A percentile compares a stretch with the other conserved stretches of the same genome.
phyloP scores from a whole-genome alignment of 768 basidiomycete genomes.

The Cystofilobasidium ferigula region DNA sequence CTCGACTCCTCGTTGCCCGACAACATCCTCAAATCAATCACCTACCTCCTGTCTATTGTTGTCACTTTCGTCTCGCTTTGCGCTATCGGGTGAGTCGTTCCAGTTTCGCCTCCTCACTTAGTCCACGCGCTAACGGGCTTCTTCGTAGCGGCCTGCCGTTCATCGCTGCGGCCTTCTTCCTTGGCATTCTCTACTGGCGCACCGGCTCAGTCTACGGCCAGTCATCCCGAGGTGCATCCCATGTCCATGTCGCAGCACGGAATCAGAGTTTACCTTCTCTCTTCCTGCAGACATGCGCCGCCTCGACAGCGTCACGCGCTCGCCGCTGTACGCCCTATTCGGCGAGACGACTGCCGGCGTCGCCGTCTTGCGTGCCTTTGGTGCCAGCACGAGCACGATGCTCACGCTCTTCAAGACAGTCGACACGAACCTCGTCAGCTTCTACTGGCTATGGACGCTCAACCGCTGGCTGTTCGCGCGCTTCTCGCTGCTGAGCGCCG shows the following conservation, averaged over 20 bases:
- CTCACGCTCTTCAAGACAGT: conserved; percentile 28
- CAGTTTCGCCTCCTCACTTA: neutral
- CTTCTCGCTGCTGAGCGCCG: conserved; percentile 68
- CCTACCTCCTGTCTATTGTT: conserved; percentile 51
- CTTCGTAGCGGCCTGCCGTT: conserved; percentile 67
- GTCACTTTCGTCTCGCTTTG: conserved; percentile 56
- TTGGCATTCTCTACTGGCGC: conserved; percentile 56
- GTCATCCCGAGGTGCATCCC: conserved; percentile 74
- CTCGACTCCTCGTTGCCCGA: conserved; percentile 50
- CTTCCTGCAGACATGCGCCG: neutral
- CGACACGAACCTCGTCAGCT: conserved; percentile 30
- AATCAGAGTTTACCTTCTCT: too few species aligned
- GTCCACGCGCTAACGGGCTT: neutral
- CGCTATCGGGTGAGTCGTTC: neutral
- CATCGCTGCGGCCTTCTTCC: conserved; percentile 48
- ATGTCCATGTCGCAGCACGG: conserved; percentile 32
- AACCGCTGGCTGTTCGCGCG: conserved; percentile 51
- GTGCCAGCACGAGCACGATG: conserved; percentile 21
- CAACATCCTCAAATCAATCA: conserved; percentile 58
- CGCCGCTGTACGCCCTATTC: conserved; percentile 34
- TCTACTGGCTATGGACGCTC: conserved; percentile 24
- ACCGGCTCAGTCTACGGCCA: conserved; percentile 57
- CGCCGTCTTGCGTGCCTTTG: conserved; percentile 34
- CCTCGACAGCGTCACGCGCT: conserved; percentile 21
- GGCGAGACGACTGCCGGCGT: conserved; percentile 34